Base-by-base conservation (phyloP, 2,329 filamentous ascomycete species). In the Fonsecaea multimorphosa region DNA sequence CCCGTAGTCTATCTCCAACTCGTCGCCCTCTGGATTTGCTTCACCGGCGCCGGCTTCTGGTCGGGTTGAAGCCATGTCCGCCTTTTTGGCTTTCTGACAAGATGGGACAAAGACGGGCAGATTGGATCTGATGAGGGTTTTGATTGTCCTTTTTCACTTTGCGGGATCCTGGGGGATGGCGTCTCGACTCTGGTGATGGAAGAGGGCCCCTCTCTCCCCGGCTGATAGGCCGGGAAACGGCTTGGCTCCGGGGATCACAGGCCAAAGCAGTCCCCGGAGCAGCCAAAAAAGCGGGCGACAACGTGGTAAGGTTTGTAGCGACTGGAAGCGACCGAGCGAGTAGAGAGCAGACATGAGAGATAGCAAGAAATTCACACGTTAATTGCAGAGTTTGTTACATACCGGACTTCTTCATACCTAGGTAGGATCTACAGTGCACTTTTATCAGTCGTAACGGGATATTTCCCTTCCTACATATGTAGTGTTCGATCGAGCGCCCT, bases 1-100 rank as follows among this genome's bases (percentile, higher is more conserved):
- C 56, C 56, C 56, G n/a, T 31, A 38, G 31, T 58, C 56, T n/a
- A 58, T 7, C 14, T 58, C 56, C 36, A 58, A 22, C 3, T 58
- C 56, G 24, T 46, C 36, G 12, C n/a, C 24, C 14, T 34, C 19
- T 29, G 12, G 38, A 58, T 14, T 22, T 19, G 9, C 24, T 49
- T 22, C 38, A 29, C 31, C 24, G 27, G 5, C 34, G 22, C 24
- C 24, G 27, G 19, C 40, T 9, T 46, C 19, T 24, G 44, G 19
- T 7, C 12, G 8, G 1, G 9, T 49, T 12, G 40, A 46, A 9
- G 40, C 40, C 40, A 46, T 46, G 7, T 22, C n/a, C n/a, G 19
- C 22, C 8, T 46, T 11, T 19, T 16, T 46, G n/a, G 8, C 22
- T 24, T 46, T 22, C 40, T 46, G n/a, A 46, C 4, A 16, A 46